A percentile compares a stretch with the other conserved stretches of the same genome.
These are phyloP conservation scores for Elymus sibiricus DNA, from an alignment of 176 grass and related monocot species.

Conservation along the genomic window DNA sequence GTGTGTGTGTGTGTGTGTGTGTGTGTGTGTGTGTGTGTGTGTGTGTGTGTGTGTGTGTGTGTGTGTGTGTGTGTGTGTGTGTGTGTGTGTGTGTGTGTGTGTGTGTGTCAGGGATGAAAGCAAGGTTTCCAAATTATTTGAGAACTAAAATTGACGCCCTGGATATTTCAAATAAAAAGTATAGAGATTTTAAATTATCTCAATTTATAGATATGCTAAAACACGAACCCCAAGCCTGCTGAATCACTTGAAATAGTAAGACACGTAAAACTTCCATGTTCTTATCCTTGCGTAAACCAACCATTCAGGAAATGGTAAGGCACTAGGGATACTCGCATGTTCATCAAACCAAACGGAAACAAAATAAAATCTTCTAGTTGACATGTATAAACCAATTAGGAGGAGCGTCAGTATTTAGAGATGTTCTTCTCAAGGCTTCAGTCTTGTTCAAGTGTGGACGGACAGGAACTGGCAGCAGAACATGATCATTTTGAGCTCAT, in stretches of 20 bases:
- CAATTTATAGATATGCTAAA: too few relatives aligned
- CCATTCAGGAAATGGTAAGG: not conserved
- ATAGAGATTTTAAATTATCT: too few relatives aligned
- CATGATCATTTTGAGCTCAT: slow-evolving; percentile 63
- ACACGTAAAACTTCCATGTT: not conserved
- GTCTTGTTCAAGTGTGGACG: not conserved
- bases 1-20: too few relatives aligned
- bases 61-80: too few relatives aligned
- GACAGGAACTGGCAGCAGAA: slow-evolving; percentile 51
- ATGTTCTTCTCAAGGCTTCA: not conserved
- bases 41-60: too few relatives aligned
- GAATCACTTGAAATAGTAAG: not conserved
- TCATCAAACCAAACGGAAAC: not conserved
- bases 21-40: too few relatives aligned
- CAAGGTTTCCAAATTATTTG: too few relatives aligned
- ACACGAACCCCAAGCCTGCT: not conserved
- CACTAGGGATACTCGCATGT: not conserved
- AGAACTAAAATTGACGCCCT: too few relatives aligned
- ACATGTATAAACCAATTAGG: not conserved
- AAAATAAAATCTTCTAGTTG: not conserved
- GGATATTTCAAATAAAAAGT: too few relatives aligned
- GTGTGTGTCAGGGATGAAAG: too few relatives aligned
- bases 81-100: too few relatives aligned
- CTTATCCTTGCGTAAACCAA: not conserved
- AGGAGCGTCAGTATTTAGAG: not conserved